A percentile compares a stretch with the other conserved stretches of the same genome.
These are phyloP conservation scores for Fusarium verrucosum DNA, from an alignment of 2,329 filamentous ascomycete genomes.

Conservation along the genomic window DNA sequence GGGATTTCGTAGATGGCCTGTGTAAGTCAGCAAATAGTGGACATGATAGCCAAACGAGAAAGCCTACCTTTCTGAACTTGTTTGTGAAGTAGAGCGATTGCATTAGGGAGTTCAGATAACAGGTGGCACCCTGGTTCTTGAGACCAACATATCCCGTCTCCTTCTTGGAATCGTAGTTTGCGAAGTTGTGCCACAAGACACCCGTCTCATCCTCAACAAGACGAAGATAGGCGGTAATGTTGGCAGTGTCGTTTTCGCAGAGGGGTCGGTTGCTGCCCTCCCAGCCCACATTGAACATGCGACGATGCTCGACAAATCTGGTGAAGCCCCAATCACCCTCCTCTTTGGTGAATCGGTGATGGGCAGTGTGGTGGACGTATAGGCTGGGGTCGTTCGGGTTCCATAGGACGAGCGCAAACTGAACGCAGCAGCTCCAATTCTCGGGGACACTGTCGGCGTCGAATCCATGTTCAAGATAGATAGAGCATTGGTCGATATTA, in stretches of 20 bases:
- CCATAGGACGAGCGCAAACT: constrained; percentile 93
- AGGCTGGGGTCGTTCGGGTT: constrained; percentile 93
- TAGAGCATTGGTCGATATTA: constrained; percentile 90
- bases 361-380: constrained; percentile 82
- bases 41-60: neutral
- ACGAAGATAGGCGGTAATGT: constrained; percentile 84
- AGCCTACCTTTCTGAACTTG: constrained; percentile 83
- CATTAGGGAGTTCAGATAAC: constrained; percentile 85
- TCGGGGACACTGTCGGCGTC: constrained; percentile 79
- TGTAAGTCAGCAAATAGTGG: constrained; percentile 19
- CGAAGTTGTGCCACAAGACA: constrained; percentile 89
- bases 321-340: constrained; percentile 99
- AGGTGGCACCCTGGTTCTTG: constrained; percentile 95
- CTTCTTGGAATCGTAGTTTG: constrained; percentile 98
- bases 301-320: constrained; percentile 88
- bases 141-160: constrained; percentile 97
- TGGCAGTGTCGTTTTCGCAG: constrained; percentile 78
- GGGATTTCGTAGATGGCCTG: constrained; percentile 97
- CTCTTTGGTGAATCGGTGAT: constrained; percentile 94
- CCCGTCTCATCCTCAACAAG: constrained; percentile 88
- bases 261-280: constrained; percentile 75
- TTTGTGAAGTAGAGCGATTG: constrained; percentile 90
- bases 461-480: constrained; percentile 96
- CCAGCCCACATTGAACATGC: constrained; percentile 82
- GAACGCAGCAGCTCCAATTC: constrained; percentile 95